Conservation (phyloP, 768 basidiomycete genomes). For the Phanerochaete carnosa region DNA sequence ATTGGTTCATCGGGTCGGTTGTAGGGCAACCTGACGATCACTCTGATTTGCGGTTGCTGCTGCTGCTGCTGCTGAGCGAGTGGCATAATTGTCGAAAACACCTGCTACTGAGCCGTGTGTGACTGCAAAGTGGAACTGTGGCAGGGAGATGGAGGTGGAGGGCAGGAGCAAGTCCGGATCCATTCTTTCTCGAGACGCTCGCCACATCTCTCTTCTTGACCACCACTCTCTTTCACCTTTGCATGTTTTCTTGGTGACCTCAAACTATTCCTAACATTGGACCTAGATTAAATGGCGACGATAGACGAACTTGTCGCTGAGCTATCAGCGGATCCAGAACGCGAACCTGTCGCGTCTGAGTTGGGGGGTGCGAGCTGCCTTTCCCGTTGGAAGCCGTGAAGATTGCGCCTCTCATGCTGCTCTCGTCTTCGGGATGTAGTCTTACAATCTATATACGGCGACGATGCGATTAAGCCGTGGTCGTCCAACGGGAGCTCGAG, state of each 20-base stretch:
- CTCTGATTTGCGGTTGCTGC: slow-evolving; percentile 36
- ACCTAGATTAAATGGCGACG: background rate
- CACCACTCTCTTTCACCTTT: background rate
- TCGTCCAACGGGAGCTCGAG: slow-evolving; percentile 24
- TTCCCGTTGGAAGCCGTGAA: slow-evolving; percentile 14
- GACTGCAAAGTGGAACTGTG: background rate
- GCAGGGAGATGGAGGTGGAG: background rate
- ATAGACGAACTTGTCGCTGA: slow-evolving; percentile 24
- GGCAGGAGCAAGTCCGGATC: background rate
- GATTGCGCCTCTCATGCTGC: slow-evolving; percentile 11
- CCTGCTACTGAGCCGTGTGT: background rate
- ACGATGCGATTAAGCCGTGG: slow-evolving; percentile 62
- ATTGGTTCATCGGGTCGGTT: slow-evolving; percentile 70
- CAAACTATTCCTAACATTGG: too few species aligned
- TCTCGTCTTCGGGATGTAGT: slow-evolving; percentile 37
- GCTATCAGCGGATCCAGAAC: slow-evolving; percentile 32
- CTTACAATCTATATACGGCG: slow-evolving; percentile 81
- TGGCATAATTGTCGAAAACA: background rate
- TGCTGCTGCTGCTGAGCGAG: background rate
- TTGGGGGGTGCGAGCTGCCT: slow-evolving; percentile 37
- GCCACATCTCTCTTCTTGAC: background rate
- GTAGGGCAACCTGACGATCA: slow-evolving; percentile 77
- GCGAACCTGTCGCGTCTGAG: slow-evolving; percentile 45
- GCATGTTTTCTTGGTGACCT: background rate
- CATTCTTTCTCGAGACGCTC: background rate